Base-by-base conservation (phyloP, 768 basidiomycete genomes). In the Phlebiopsis gigantea region DNA sequence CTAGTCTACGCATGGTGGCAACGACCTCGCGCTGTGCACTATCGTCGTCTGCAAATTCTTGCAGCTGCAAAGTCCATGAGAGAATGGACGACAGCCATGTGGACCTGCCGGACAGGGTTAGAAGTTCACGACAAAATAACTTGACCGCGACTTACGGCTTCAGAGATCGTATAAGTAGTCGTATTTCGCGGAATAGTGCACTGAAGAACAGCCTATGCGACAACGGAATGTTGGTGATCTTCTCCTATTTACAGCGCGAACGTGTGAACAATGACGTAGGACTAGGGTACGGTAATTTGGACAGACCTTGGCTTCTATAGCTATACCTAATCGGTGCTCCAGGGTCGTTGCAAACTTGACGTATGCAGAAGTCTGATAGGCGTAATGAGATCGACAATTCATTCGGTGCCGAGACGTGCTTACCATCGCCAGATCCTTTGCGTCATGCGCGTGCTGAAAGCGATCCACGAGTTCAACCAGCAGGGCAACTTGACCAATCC, bases 401-500 rank as follows among this genome's bases (percentile, higher is more conserved):
- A 22, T 15, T 21, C 25, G 9, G 24, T 25, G 25, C 42, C 6
- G 22, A 5, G 22, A 46, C 8, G 29, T 28, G 65, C 73, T 57
- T 61, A 78, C 77, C 52, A 66, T 63, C n/a, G 69, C 61, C 14
- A 65, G 58, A 45, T 83, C 77, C 60, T 75, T 80, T 17, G 63
- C 57, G 51, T 76, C 71, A 14, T 79, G 71, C 19, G 78, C 66
- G 15, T 62, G 60, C 60, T 80, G 80, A 21, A 88, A 66, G 28
- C 71, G 68, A 15, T 74, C 72, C 45, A 87, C 83, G 17, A 91
- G 61, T 66, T 90, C 88, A 19, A 86, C 60, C 50, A 87, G 60
- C 25, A 90, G 62, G 14, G 83, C 74, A 22, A 77, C 74, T 66
- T 90, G 87, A 1, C 89, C 89, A 15, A 83, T 66, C 21, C 83